Percentiles rank a stretch among this genome's conserved stretches.
These are phyloP conservation scores for Aspergillus novofumigatus DNA, from an alignment of 2,329 filamentous ascomycete genomes.

Conservation along the genomic window DNA sequence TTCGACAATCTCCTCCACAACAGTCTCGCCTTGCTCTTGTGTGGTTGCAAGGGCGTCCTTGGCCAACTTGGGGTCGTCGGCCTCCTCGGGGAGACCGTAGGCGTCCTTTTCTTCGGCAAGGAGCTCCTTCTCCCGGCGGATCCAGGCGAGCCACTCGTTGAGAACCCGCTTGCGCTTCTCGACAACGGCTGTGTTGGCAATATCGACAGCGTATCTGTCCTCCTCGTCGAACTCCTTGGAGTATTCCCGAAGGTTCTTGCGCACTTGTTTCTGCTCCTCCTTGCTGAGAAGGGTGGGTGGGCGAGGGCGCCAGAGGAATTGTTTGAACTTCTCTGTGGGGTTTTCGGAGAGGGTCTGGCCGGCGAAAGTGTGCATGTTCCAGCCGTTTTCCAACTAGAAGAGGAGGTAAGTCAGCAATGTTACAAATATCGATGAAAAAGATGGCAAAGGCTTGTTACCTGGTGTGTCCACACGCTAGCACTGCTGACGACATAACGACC, in stretches of 20 bases:
- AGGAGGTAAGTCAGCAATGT: conserved; percentile 17
- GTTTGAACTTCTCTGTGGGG: conserved; percentile 94
- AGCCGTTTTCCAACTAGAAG: conserved; percentile 93
- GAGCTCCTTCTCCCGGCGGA: conserved; percentile 67
- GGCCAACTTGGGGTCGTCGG: conserved; percentile 54
- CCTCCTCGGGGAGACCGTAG: conserved; percentile 63
- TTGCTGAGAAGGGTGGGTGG: conserved; percentile 87
- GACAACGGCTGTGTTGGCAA: conserved; percentile 89
- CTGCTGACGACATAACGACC: conserved; percentile 91
- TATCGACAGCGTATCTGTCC: conserved; percentile 87
- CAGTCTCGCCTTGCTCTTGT: conserved; percentile 64
- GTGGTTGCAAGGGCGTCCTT: conserved; percentile 50
- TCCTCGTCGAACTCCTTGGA: conserved; percentile 91
- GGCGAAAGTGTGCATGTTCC: conserved; percentile 96
- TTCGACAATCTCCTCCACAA: conserved; percentile 85
- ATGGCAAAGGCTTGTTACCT: conserved; percentile 56
- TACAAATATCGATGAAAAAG: conserved; percentile 4
- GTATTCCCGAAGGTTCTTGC: conserved; percentile 98
- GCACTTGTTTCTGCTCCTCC: conserved; percentile 95
- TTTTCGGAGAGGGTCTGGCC: conserved; percentile 87
- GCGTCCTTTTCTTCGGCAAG: conserved; percentile 66
- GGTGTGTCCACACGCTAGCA: conserved; percentile 92
- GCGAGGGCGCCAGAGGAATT: conserved; percentile 89
- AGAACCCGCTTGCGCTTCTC: conserved; percentile 78
- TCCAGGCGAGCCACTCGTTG: conserved; percentile 85